Percentiles rank a stretch among this genome's conserved stretches.
phyloP scores from a whole-genome alignment of 805 yeast species.

The Saccharomycopsis babjevae region DNA sequence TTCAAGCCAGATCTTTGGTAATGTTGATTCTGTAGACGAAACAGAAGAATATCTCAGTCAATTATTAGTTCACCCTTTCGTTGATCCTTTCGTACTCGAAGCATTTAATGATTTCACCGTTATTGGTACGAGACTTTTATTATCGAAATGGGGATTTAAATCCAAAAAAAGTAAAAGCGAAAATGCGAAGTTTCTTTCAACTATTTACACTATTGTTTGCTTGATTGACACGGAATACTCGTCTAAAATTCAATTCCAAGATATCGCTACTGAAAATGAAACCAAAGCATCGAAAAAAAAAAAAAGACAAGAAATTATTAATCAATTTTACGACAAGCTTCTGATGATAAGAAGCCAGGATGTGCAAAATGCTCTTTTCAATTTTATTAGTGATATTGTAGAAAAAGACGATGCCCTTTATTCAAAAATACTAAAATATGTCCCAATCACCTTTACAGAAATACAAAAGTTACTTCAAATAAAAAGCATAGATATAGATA shows the following conservation, averaged over 20 bases:
- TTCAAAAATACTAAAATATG: slow-evolving; percentile 7
- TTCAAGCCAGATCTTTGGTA: slow-evolving; percentile 6
- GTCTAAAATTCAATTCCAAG: neutral
- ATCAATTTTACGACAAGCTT: neutral
- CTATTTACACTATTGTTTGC: neutral
- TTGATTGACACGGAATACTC: neutral
- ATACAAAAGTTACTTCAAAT: neutral
- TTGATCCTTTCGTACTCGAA: neutral
- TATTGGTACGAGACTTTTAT: neutral
- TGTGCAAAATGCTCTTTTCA: slow-evolving; percentile 3
- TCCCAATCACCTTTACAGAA: slow-evolving; percentile 12
- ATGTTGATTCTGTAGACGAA: neutral
- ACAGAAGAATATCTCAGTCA: no score
- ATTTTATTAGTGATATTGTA: slow-evolving; percentile 3
- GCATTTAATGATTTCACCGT: neutral
- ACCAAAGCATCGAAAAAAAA: neutral
- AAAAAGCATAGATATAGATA: slow-evolving; percentile 3
- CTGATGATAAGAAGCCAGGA: neutral
- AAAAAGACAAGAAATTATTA: neutral
- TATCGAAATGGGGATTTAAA: slow-evolving; percentile 11
- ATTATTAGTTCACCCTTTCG: neutral
- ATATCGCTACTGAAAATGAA: neutral
- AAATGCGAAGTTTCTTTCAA: neutral
- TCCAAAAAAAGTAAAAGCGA: slow-evolving; percentile 7
- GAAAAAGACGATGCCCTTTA: slow-evolving; percentile 1